Base-by-base conservation (phyloP, 345 rosid genomes). In the Euclidium syriacum region DNA sequence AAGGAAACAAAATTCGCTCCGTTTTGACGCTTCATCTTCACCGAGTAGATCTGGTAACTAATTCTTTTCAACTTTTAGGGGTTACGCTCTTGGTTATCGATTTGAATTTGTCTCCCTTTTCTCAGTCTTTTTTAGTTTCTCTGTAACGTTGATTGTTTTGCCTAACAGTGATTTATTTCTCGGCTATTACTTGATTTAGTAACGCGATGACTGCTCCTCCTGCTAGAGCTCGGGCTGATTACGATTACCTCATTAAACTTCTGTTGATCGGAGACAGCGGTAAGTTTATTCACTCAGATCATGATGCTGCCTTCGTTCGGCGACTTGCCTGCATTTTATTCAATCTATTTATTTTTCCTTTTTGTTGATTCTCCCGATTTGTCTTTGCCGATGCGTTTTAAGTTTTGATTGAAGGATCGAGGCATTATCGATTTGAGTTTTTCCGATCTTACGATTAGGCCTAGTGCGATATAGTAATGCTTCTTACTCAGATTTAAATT, bases 151-250 rank as follows among this genome's bases (percentile, higher is more conserved):
- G 54, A 44, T 60, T 52, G 51, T 10, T 10, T 42, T 22, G 34
- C 34, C 10, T 32, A 18, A 0, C 46, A 58, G 73, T 40, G 30
- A 51, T 50, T 51, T 38, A 36, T 2, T 53, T 25, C 1, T 30
- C 23, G 14, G 60, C 36, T 1, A 34, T 19, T 3, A 35, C 26
- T 48, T 9, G 26, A 11, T 25, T 55, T 63, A 14, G 29, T 56
- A 10, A 14, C 20, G 44, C 68, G 52, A 82, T 82, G 87, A 79
- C 87, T 59, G 86, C 86, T 76, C 88, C 91, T 64, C 88, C 88
- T 58, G 80, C 86, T 49, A 81, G 91, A 83, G 88, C 85, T 59
- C 83, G 91, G 20, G 91, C 91, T 63, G 91, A 81, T 81, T 81
- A 85, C 55, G 91, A 85, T 68, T 85, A 72, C 75, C 91, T 85